Base-by-base conservation (phyloP, 2,329 filamentous ascomycete species). In the Aspergillus brunneoviolaceus region DNA sequence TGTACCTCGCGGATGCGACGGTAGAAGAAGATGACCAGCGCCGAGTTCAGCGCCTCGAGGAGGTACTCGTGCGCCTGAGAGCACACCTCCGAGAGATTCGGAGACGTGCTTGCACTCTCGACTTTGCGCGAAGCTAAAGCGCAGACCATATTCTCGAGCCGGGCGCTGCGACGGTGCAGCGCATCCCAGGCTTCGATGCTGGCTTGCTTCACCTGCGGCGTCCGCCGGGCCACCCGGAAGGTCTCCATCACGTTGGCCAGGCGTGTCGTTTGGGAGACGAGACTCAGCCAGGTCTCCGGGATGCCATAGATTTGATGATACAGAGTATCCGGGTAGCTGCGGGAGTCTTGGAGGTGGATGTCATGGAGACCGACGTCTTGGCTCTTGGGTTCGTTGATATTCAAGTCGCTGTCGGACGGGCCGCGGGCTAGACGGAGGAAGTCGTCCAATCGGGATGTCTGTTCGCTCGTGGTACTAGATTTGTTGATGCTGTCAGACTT, bases 181-280 rank as follows among this genome's bases (percentile, higher is more conserved):
- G 68, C 63, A 25, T 73, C 69, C 67, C 67, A 69, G 21, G 66
- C 66, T 47, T 70, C 67, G 0, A 69, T 59, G 23, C 63, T 66
- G 11, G 65, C 55, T 7, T 51, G 49, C 7, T 9, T 45, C 7
- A 21, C 39, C 19, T 49, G 59, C 1, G 58, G 58, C 5, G 60
- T 45, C 1, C 58, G 55, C 12, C 66, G 65, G 5, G 68, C 67
- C 39, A 68, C 59, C 7, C 62, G 61, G 27, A 73, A 66, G 23
- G 62, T 69, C 35, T 73, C 71, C 58, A 73, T 62, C 4, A 74
- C 69, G 53, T 78, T 80, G 14, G 77, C 78, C 12, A 80, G 66
- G 29, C 77, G 68, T 1, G 77, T 79, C 1, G 77, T 79, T 58
- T 79, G 77, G 0, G 78, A 80, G 14, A 80, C 69, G 3, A 79